These are phyloP conservation scores for Colletotrichum sp. DNA, from an alignment of 2,329 filamentous ascomycete genomes.

Conservation along the genomic window DNA sequence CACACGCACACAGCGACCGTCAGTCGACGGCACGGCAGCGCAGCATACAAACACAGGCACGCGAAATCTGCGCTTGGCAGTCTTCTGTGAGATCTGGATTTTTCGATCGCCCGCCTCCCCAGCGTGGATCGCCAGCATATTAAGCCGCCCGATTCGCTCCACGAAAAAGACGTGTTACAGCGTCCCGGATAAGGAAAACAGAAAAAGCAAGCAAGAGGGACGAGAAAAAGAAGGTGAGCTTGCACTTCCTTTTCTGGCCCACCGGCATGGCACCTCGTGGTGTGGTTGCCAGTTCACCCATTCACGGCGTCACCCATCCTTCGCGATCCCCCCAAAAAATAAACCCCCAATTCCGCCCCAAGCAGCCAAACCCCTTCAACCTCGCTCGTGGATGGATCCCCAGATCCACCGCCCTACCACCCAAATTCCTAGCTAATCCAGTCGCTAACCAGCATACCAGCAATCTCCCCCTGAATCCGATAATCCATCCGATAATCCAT, in stretches of 20 bases:
- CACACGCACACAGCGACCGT: neutral
- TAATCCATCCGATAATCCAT: constrained; percentile 14
- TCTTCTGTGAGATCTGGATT: neutral
- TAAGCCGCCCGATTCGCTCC: neutral
- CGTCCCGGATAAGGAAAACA: neutral
- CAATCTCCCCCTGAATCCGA: constrained; percentile 22
- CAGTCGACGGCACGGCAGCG: neutral
- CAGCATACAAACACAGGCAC: neutral
- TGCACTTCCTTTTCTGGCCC: constrained; percentile 15
- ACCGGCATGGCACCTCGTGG: neutral
- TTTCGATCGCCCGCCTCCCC: neutral
- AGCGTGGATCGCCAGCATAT: neutral
- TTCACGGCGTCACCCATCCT: constrained; percentile 3
- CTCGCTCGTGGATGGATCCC: constrained; percentile 17
- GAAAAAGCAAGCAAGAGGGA: neutral
- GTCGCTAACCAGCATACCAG: constrained; percentile 14
- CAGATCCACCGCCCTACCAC: constrained; percentile 16
- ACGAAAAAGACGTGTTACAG: neutral
- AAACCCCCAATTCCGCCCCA: neutral
- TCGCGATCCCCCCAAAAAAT: neutral
- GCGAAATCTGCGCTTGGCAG: neutral
- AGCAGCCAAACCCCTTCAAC: constrained; percentile 18
- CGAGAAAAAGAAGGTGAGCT: neutral
- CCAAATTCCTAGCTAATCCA: constrained; percentile 16
- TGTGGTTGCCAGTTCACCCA: constrained; percentile 1